Evolutionary conservation across 2,329 filamentous ascomycete species (phyloP).

Genomic region (Pestalotiopsis sp.): DNA sequence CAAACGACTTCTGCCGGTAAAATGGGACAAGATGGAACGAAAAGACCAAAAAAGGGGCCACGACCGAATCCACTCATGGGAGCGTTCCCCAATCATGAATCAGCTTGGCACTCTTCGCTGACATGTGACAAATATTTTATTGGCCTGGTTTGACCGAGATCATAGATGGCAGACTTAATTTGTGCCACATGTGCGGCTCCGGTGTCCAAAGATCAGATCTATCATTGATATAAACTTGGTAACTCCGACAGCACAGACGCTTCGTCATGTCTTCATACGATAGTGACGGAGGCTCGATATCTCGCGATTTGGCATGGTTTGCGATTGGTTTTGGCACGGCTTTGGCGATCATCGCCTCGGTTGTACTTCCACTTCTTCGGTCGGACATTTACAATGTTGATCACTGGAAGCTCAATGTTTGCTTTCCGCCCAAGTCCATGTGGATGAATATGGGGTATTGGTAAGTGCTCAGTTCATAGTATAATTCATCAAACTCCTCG

Average conservation of each 20-base stretch:
- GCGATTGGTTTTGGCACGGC: background rate
- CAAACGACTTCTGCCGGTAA: background rate
- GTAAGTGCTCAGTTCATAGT: conserved; percentile 37
- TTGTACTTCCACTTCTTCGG: background rate
- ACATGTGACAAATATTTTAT: background rate
- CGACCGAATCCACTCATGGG: background rate
- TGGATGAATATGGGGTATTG: conserved; percentile 69
- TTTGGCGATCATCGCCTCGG: background rate
- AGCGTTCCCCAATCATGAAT: background rate
- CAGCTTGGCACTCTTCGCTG: background rate
- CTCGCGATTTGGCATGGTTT: background rate
- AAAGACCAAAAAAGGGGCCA: background rate
- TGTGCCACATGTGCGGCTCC: too few species aligned
- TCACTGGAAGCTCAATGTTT: conserved; percentile 58
- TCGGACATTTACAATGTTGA: conserved; percentile 47
- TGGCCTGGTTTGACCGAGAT: background rate
- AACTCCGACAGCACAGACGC: background rate
- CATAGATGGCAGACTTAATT: background rate
- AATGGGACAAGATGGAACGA: background rate
- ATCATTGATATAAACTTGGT: too few species aligned
- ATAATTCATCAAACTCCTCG: background rate
- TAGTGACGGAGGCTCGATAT: background rate
- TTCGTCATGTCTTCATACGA: background rate
- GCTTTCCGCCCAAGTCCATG: conserved; percentile 50
- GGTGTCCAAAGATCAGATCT: too few species aligned